Base-by-base conservation (phyloP, 768 basidiomycete species). In the Naganishia vaughanmartiniae region DNA sequence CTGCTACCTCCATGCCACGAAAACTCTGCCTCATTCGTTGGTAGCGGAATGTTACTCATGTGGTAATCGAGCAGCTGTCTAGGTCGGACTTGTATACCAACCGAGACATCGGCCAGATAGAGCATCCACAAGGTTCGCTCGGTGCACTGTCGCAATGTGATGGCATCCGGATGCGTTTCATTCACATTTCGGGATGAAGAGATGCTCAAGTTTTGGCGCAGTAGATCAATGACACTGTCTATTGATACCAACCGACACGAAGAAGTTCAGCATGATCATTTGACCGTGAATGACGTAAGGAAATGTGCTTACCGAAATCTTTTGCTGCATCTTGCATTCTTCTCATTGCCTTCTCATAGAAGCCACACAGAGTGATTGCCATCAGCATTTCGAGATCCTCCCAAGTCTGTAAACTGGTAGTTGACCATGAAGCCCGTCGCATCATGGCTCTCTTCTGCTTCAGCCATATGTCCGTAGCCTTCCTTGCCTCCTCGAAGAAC, bases 381-480 rank as follows among this genome's bases (percentile, higher is more conserved):
- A 78, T 77, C 9, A 70, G 70, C 34, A 78, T 72, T 60, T 81
- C 80, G 6, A 78, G 77, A 30, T 79, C 78, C 67, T 78, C 77
- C 77, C 75, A 80, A 26, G 75, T 75, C 24, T 63, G 60, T 6
- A 63, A 4, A 28, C 30, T 42, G n/a, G 19, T 45, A 3, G 60
- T 42, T 12, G 60, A 63, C 60, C 60, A 63, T 9, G 60, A 63
- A 63, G 60, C 60, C 42, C 60, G 60, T 26, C 39, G 36, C 60
- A 63, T 63, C 42, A 17, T 45, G 3, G 24, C 60, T 2, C 60
- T 28, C 39, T 63, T 63, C 26, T 63, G 60, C 46, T 63, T 63
- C 36, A 63, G 12, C 60, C 60, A 63, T 63, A 63, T 4, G 17
- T 63, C 60, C 14, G 42, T 63, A 4, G n/a, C n/a, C 6, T 63